Evolutionary conservation across 2,329 filamentous ascomycete genomes (phyloP), one percentile per base, ranked within the genome.

Genomic region (Talaromyces sp.): DNA sequence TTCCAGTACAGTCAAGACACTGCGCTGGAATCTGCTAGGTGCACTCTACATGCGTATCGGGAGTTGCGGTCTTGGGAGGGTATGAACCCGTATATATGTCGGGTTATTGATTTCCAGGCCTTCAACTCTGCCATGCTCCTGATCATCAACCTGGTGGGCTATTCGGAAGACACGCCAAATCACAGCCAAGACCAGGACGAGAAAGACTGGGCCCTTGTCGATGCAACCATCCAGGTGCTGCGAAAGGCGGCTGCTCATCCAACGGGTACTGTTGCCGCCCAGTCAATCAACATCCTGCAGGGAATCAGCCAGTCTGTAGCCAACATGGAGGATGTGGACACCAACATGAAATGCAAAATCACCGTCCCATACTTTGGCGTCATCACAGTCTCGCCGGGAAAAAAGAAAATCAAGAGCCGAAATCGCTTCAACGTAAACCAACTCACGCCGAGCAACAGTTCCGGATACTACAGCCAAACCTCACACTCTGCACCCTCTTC

Each of bases 301-400:
- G 71, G 74, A 49, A 71, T 81, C n/a, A 65, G 64, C 55, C 69
- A 65, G 25, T 57, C 49, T 28, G 19, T 58, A 15, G 27, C 25
- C 27, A 27, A 54, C 22, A 55, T 36, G 22, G 49, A 58, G 19
- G 54, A 55, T 15, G 17, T 55, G 22, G 49, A 53, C 25, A 57
- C 10, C n/a, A 27, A 8, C 13, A 55, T 55, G 44, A 70, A 65
- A 5, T 78, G 74, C 64, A 77, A 78, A 65, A 73, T 78, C 19
- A 73, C 75, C 5, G 75, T 81, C 25, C 78, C 79, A 2, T 80
- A 78, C 61, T 80, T 80, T 70, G 77, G 82, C 25, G 80, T 73
- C 10, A 73, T 78, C 36, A 70, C 71, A 9, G 70, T 78, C 8
- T 70, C 72, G 7, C 67, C 70, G 5, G 74, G 75, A 33, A 70